Base-by-base conservation (phyloP, 2,329 filamentous ascomycete genomes). In the Pyricularia sp. region DNA sequence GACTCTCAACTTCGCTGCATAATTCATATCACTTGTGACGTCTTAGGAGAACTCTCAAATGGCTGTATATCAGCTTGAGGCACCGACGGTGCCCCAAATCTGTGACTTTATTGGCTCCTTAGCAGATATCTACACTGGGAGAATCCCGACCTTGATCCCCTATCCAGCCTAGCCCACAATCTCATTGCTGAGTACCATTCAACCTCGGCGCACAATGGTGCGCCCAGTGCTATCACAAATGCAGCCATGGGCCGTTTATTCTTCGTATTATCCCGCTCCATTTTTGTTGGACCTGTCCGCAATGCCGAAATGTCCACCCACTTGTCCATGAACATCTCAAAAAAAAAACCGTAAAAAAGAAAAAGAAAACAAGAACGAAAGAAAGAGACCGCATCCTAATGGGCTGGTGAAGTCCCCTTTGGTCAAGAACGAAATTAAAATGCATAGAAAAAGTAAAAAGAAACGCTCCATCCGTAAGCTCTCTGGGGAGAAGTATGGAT, bases 51-150 rank as follows among this genome's bases (percentile, higher is more conserved):
- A 20, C 6, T 3, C 11, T 28, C 14, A 20, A 11, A 12, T 63
- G 59, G 59, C 59, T 63, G 59, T 28, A 63, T 63, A 63, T 30
- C 59, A 63, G 59, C 59, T 63, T 63, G 59, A 63, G 26, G 25
- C 59, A 63, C 59, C 59, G 59, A 63, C 59, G 59, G 59, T 63
- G 59, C 26, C 59, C 59, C 59, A 63, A 63, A 63, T 63, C 59
- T 59, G 36, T 25, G 42, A 59, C 12, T 67, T 67, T 67, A 67
- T 67, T 67, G 42, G 65, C 25, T 66, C 65, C n/a, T 58, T 67
- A 58, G 55, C 55, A 67, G 42, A 58, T 58, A 50, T 58, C 30
- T 67, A 67, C 65, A 67, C 17, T 23, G 65, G 50, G 20, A 25
- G 17, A 28, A 25, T n/a, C 25, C 36, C 28, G 20, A 30, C 31